A percentile compares a stretch with the other conserved stretches of the same genome.
Evolutionary conservation across 495 filamentous ascomycete genomes (phyloP).

Genomic region (Poronia punctata): DNA sequence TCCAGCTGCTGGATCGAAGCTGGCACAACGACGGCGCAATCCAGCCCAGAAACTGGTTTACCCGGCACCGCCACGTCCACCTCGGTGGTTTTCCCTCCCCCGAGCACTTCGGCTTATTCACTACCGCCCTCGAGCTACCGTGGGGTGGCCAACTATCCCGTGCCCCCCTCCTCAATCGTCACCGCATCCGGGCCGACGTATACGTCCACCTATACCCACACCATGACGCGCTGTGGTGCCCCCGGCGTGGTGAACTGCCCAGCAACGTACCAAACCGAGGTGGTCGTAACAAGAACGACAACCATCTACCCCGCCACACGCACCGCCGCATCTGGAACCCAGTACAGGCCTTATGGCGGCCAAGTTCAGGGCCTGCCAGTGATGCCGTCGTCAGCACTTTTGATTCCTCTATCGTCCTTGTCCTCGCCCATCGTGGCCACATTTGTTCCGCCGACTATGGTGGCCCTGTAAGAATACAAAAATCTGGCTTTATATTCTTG

Average conservation of each 20-base stretch:
- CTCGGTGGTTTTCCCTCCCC: not conserved
- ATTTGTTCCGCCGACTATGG: conserved; percentile 4
- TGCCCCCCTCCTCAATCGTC: not conserved
- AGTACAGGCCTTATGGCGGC: too few relatives aligned
- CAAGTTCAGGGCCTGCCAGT: too few relatives aligned
- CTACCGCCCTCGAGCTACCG: not conserved
- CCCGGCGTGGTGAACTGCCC: conserved; percentile 22
- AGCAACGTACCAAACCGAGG: conserved; percentile 14
- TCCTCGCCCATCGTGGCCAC: conserved; percentile 16
- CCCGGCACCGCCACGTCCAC: not conserved
- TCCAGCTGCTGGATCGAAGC: conserved; percentile 18
- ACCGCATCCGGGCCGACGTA: conserved; percentile 1
- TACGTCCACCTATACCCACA: conserved; percentile 8
- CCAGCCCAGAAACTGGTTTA: too few relatives aligned
- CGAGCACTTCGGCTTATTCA: too few relatives aligned
- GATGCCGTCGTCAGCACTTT: too few relatives aligned
- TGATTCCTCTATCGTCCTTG: conserved; percentile 15
- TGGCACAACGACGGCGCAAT: not conserved
- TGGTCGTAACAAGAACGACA: conserved; percentile 15
- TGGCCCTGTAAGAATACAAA: too few relatives aligned
- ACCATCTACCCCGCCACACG: conserved; percentile 11
- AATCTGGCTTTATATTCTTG: too few relatives aligned
- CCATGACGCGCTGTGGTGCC: conserved; percentile 18
- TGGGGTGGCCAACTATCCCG: not conserved
- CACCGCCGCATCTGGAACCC: not conserved